phyloP scores from a whole-genome alignment of 768 basidiomycete genomes.

The Tulasnella sp. region DNA sequence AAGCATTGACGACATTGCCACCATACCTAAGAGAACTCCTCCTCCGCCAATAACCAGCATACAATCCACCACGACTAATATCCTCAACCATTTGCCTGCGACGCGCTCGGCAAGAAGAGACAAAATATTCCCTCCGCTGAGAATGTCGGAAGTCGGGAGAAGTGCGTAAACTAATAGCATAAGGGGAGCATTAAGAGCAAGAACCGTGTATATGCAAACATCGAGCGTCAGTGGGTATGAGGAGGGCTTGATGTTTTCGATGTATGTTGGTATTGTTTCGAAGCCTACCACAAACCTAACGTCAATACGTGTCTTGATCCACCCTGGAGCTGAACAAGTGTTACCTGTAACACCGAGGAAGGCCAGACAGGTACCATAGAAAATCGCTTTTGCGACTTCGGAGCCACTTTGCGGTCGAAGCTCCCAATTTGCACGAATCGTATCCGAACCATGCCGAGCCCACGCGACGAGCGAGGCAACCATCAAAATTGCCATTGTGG shows the following conservation, averaged over 20 bases:
- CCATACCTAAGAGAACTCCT: constrained; percentile 57
- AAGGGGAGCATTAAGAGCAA: constrained; percentile 48
- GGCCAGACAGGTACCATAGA: constrained; percentile 59
- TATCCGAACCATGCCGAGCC: constrained; percentile 41
- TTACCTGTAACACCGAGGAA: constrained; percentile 62
- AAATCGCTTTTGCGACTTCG: constrained; percentile 42
- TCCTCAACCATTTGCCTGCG: constrained; percentile 52
- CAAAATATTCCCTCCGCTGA: constrained; percentile 52
- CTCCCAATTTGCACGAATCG: constrained; percentile 51
- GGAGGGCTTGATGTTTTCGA: constrained; percentile 50
- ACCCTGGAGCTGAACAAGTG: constrained; percentile 49
- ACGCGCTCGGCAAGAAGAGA: constrained; percentile 55
- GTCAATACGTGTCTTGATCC: background rate
- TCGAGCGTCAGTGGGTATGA: constrained; percentile 53
- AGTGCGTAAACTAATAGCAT: constrained; percentile 55
- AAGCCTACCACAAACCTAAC: constrained; percentile 34
- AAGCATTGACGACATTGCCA: constrained; percentile 38
- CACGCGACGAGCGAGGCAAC: constrained; percentile 46
- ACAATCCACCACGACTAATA: constrained; percentile 58
- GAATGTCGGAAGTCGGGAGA: constrained; percentile 45
- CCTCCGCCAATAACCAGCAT: constrained; percentile 58
- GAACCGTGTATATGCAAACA: constrained; percentile 54
- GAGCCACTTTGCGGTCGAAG: constrained; percentile 29
- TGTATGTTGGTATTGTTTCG: constrained; percentile 49
- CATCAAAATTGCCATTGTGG: constrained; percentile 50